These are phyloP conservation scores for Pseudogymnoascus sp. DNA, from an alignment of 2,329 filamentous ascomycete genomes.

Conservation along the genomic window DNA sequence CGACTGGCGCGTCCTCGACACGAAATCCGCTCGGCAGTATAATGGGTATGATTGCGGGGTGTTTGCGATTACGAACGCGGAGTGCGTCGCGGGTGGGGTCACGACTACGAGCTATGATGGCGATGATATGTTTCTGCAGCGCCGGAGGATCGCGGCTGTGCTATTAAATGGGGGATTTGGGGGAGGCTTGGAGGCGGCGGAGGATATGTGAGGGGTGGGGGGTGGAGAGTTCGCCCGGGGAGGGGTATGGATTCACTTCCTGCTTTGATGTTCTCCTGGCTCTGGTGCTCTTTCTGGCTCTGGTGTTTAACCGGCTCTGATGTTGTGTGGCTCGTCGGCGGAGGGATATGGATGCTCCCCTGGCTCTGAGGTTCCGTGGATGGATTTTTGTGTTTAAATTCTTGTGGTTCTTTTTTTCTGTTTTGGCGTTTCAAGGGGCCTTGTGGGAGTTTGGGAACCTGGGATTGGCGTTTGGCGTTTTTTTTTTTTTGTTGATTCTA, in stretches of 20 bases:
- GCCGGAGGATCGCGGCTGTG: conserved; percentile 54
- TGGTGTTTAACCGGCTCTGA: no score
- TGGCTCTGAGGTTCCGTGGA: neutral
- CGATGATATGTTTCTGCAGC: conserved; percentile 49
- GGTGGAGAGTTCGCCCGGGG: neutral
- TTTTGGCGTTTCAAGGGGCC: neutral
- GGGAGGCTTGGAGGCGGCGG: conserved; percentile 24
- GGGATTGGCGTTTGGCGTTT: neutral
- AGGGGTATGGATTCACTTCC: neutral
- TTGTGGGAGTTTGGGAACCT: neutral
- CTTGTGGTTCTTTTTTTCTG: neutral
- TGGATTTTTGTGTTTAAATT: neutral
- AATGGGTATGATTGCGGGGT: conserved; percentile 73
- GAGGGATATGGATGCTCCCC: neutral
- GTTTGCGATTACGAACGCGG: conserved; percentile 64
- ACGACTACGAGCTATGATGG: conserved; percentile 38
- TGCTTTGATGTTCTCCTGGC: neutral
- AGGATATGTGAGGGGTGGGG: neutral
- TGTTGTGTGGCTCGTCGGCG: neutral
- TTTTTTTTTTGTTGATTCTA: neutral
- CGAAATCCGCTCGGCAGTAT: conserved; percentile 46
- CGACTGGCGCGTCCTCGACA: conserved; percentile 52
- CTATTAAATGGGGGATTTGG: conserved; percentile 59
- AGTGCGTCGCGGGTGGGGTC: conserved; percentile 42
- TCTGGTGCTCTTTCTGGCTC: no score